These are phyloP conservation scores for Sclerospora graminicola DNA, from an alignment of 352 stramenopile species.

Conservation along the genomic window DNA sequence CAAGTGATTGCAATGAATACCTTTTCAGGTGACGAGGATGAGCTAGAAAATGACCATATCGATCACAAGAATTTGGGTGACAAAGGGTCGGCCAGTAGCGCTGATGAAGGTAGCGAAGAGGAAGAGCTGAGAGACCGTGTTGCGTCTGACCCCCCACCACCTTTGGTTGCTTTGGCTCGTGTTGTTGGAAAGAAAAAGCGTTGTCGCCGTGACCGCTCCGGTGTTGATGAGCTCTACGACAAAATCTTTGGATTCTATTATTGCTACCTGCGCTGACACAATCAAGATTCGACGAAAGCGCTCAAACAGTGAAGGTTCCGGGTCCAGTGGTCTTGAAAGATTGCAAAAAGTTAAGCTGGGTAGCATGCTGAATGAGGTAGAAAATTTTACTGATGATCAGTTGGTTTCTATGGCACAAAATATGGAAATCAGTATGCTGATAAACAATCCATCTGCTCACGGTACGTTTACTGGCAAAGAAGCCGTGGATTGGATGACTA, in stretches of 20 bases:
- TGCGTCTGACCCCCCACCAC: conserved; percentile 36
- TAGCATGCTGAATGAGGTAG: conserved; percentile 40
- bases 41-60: conserved; percentile 14
- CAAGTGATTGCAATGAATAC: conserved; percentile 52
- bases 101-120: conserved; percentile 24
- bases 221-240: conserved; percentile 44
- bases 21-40: conserved; percentile 31
- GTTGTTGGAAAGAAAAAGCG: conserved; percentile 30
- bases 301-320: conserved; percentile 47
- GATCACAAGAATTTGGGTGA: conserved; percentile 12
- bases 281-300: conserved; percentile 37
- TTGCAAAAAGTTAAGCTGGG: conserved; percentile 16
- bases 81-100: conserved; percentile 9
- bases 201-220: conserved; percentile 32
- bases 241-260: conserved; percentile 63
- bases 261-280: conserved; percentile 42
- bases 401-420: conserved; percentile 71
- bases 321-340: conserved; percentile 15
- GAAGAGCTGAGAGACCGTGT: conserved; percentile 46
- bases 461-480: conserved; percentile 56
- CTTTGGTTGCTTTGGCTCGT: conserved; percentile 16
- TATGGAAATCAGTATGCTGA: conserved; percentile 48
- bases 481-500: conserved; percentile 62
- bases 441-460: conserved; percentile 22
- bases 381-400: conserved; percentile 72